A percentile compares a stretch with the other conserved stretches of the same genome.
Conservation (phyloP, 2,329 filamentous ascomycete species). For the Colletotrichum sp. region DNA sequence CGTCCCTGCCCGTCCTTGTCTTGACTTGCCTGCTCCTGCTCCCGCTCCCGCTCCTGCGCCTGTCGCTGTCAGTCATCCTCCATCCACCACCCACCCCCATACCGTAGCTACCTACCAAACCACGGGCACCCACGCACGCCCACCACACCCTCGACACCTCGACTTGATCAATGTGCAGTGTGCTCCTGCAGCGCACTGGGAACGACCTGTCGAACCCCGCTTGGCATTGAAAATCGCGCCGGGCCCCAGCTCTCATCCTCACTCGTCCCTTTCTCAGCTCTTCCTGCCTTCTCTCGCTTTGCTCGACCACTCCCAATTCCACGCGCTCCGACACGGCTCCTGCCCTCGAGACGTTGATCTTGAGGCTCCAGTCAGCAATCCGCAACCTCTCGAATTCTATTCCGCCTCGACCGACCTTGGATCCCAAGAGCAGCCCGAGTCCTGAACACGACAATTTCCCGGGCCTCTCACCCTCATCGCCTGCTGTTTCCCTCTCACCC, state of each 20-base stretch:
- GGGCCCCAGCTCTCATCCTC: slow-evolving; percentile 13
- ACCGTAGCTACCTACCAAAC: neutral
- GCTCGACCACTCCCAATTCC: neutral
- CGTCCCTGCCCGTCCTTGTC: neutral
- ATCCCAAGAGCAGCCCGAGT: neutral
- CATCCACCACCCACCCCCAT: neutral
- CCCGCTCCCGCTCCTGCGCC: neutral
- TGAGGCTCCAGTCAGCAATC: neutral
- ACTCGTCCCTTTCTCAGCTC: neutral
- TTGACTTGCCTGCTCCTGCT: neutral
- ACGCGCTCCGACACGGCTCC: neutral
- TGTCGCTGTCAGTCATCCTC: neutral
- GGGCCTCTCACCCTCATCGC: slow-evolving; percentile 1
- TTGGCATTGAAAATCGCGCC: slow-evolving; percentile 24
- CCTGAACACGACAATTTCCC: neutral
- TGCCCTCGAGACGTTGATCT: neutral
- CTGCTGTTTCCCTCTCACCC: neutral
- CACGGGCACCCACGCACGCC: neutral
- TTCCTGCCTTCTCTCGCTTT: neutral
- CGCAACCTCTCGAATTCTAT: neutral
- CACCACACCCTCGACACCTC: neutral
- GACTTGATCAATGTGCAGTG: slow-evolving; percentile 11
- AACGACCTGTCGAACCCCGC: slow-evolving; percentile 21
- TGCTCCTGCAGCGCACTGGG: slow-evolving; percentile 15
- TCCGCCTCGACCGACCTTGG: neutral